These are phyloP conservation scores for Globisporangium viniferum DNA, from an alignment of 352 stramenopile genomes.

Conservation along the genomic window DNA sequence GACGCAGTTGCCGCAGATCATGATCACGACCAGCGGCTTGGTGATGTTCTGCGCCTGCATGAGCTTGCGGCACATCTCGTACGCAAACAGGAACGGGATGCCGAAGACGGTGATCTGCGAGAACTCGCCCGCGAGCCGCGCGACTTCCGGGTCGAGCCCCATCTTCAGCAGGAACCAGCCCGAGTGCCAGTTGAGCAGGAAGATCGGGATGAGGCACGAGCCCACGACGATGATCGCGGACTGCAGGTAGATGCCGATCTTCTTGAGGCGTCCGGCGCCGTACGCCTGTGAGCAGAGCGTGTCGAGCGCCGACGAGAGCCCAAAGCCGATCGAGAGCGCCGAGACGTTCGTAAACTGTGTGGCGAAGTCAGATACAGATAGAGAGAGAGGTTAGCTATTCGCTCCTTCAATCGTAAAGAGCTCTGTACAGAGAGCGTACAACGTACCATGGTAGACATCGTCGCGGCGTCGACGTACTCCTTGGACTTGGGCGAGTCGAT, in stretches of 20 bases:
- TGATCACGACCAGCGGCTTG: conserved; percentile 50
- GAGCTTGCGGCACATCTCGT: conserved; percentile 66
- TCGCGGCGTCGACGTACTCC: conserved; percentile 65
- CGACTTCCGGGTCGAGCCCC: conserved; percentile 47
- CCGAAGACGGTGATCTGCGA: conserved; percentile 43
- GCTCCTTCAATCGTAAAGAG: too few species aligned
- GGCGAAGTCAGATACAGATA: background rate
- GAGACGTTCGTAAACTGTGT: conserved; percentile 64
- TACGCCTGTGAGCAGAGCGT: conserved; percentile 73
- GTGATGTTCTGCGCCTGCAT: conserved; percentile 75
- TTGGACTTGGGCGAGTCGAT: conserved; percentile 49
- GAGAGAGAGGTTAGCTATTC: background rate
- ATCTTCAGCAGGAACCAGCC: conserved; percentile 38
- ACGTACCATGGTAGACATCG: conserved; percentile 67
- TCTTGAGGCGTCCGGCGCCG: conserved; percentile 38
- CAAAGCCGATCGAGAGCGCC: conserved; percentile 54
- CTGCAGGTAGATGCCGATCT: conserved; percentile 73
- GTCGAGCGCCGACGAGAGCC: conserved; percentile 70
- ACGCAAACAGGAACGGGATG: conserved; percentile 52
- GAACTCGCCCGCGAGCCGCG: conserved; percentile 46
- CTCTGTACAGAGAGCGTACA: background rate
- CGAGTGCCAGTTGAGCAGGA: conserved; percentile 51
- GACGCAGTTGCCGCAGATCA: conserved; percentile 49
- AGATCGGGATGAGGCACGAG: conserved; percentile 35
- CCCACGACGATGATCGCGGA: conserved; percentile 48